Conservation (phyloP, 805 yeast species). For the Saccharomycopsis olivae region DNA sequence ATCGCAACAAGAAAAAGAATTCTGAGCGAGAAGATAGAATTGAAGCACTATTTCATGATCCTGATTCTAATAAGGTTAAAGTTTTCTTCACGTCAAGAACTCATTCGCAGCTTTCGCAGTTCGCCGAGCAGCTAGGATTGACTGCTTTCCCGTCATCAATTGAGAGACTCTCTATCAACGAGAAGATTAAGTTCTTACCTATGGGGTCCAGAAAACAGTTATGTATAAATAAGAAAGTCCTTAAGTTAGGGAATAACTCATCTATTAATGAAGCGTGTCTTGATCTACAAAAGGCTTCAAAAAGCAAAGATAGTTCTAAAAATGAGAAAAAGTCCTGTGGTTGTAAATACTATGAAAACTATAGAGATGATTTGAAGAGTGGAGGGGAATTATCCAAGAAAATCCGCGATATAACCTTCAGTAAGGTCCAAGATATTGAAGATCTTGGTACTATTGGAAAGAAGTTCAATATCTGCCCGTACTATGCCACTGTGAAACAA, state of each 20-base stretch:
- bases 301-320: constrained; percentile 20
- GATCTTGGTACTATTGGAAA: constrained; percentile 57
- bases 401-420: constrained; percentile 38
- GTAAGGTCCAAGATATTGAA: constrained; percentile 52
- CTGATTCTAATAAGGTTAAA: constrained; percentile 26
- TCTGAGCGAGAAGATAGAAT: constrained; percentile 17
- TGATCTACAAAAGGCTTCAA: constrained; percentile 51
- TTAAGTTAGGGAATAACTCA: constrained; percentile 34
- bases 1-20: constrained; percentile 23
- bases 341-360: constrained; percentile 34
- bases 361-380: constrained; percentile 20
- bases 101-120: constrained; percentile 80
- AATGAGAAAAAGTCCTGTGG: constrained; percentile 17
- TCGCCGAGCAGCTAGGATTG: constrained; percentile 56
- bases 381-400: constrained; percentile 24
- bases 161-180: constrained; percentile 25
- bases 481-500: constrained; percentile 39
- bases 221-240: constrained; percentile 62
- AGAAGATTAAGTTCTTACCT: constrained; percentile 57
- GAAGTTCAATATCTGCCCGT: constrained; percentile 58
- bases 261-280: constrained; percentile 73
- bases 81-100: constrained; percentile 77
- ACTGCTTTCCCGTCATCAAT: constrained; percentile 47
- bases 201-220: constrained; percentile 79
- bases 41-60: constrained; percentile 9